Conservation (phyloP, 352 stramenopile genomes). For the Globisporangium solare region DNA sequence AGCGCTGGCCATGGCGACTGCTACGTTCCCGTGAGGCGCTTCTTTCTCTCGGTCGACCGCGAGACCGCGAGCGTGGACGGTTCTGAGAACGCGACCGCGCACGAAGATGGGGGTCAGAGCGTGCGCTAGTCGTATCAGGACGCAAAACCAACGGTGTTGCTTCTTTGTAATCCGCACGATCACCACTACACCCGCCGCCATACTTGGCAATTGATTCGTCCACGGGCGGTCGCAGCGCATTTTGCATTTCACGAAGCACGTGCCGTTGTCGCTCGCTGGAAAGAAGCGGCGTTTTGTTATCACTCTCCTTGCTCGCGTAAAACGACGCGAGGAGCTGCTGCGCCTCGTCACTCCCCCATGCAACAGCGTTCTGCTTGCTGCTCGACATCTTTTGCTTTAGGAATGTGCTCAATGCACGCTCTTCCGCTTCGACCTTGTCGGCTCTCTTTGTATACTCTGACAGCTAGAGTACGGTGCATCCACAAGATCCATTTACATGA, state of each 20-base stretch:
- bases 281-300: conserved; percentile 18
- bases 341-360: conserved; percentile 9
- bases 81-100: conserved; percentile 1
- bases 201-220: conserved; percentile 9
- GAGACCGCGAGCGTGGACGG: neutral
- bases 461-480: conserved; percentile 11
- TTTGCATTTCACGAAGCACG: conserved; percentile 12
- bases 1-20: conserved; percentile 9
- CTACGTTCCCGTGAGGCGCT: conserved; percentile 16
- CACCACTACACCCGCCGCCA: conserved; percentile 10
- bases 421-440: conserved; percentile 13
- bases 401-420: conserved; percentile 22
- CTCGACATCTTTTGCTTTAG: conserved; percentile 23
- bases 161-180: neutral
- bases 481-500: neutral
- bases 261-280: conserved; percentile 25
- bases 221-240: conserved; percentile 15
- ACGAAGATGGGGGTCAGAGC: neutral
- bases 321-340: conserved; percentile 11
- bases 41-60: conserved; percentile 6
- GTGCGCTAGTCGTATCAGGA: neutral
- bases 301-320: conserved; percentile 16
- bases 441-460: conserved; percentile 24
- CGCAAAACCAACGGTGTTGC: neutral
- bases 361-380: conserved; percentile 3